These are phyloP conservation scores for Diplotaxis tenuifolia DNA, from an alignment of 345 rosid species.

Conservation along the genomic window DNA sequence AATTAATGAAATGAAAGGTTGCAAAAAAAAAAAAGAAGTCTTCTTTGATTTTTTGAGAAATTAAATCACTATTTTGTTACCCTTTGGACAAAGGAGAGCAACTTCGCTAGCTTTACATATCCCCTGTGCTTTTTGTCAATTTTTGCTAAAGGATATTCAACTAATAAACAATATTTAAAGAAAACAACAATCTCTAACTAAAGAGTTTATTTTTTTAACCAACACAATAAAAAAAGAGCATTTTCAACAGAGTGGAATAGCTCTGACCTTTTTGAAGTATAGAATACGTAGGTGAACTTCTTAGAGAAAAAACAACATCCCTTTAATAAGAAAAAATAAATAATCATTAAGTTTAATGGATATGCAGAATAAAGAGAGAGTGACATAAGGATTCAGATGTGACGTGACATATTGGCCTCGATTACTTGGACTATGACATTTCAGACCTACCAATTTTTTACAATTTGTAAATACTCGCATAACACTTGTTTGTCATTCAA, in stretches of 20 bases:
- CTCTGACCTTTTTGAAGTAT: conserved; percentile 32
- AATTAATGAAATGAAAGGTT: no score
- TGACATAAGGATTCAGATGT: conserved; percentile 44
- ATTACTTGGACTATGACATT: conserved; percentile 36
- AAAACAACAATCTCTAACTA: conserved; percentile 28
- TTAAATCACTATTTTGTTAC: conserved; percentile 5
- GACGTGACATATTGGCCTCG: conserved; percentile 44
- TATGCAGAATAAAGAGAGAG: conserved; percentile 41
- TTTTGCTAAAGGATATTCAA: conserved; percentile 32
- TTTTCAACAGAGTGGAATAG: conserved; percentile 26
- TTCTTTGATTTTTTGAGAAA: not conserved
- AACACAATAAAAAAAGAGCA: not conserved
- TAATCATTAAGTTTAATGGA: conserved; percentile 35
- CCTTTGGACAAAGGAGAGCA: conserved; percentile 31
- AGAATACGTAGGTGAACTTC: conserved; percentile 28
- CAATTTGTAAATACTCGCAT: not conserved
- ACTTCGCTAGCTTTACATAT: conserved; percentile 29
- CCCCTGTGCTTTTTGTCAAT: conserved; percentile 31
- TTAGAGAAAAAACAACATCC: conserved; percentile 24
- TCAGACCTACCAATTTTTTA: conserved; percentile 25
- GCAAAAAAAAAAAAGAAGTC: no score
- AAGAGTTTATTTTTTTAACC: conserved; percentile 18
- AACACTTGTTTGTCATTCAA: not conserved
- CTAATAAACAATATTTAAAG: not conserved
- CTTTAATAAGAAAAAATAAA: not conserved